Base-by-base conservation (phyloP, 2,329 filamentous ascomycete genomes). In the Neonectria magnoliae region DNA sequence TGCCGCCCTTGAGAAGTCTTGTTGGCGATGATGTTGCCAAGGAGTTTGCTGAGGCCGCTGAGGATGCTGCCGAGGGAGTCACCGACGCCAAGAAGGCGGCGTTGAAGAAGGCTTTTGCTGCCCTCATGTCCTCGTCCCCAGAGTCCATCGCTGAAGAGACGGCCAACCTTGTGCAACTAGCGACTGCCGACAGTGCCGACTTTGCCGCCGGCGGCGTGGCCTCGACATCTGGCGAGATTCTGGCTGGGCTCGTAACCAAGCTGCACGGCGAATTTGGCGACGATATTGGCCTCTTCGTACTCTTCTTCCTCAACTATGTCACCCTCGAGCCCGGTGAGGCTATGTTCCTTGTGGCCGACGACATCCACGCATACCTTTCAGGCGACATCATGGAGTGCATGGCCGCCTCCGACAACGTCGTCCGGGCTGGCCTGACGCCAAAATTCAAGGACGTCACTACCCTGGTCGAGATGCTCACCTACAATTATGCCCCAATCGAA, bases 371-470 rank as follows among this genome's bases (percentile, higher is more conserved):
- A 53, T 99, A 99, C 79, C 82, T 97, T 47, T 93, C 91, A 3
- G 93, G 93, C 64, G 95, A 99, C 76, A 97, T 99, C 72, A 94
- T 99, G 77, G 96, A 99, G 81, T 99, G 96, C 84, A 99, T 99
- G 96, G 96, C 96, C 0, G 91, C 93, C 9, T 97, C 93, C n/a
- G 96, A 99, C 85, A 99, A 99, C 71, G 96, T 99, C 38, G 94
- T 99, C 56, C 93, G 96, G 60, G 96, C 96, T 0, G 96, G 96
- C 47, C 96, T 99, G 80, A 99, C 96, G 0, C 96, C 96, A 60
- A 99, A 99, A 79, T 99, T 97, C 87, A 98, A 98, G 82, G 96
- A 99, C 73, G 93, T 98, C 22, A 82, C 90, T 58, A 98, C 94
- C 0, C 85, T 99, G 11, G 93, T 95, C 36, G 86, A 89, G 66